These are phyloP conservation scores for Westerdykella ornata DNA, from an alignment of 2,329 filamentous ascomycete species.

Conservation along the genomic window DNA sequence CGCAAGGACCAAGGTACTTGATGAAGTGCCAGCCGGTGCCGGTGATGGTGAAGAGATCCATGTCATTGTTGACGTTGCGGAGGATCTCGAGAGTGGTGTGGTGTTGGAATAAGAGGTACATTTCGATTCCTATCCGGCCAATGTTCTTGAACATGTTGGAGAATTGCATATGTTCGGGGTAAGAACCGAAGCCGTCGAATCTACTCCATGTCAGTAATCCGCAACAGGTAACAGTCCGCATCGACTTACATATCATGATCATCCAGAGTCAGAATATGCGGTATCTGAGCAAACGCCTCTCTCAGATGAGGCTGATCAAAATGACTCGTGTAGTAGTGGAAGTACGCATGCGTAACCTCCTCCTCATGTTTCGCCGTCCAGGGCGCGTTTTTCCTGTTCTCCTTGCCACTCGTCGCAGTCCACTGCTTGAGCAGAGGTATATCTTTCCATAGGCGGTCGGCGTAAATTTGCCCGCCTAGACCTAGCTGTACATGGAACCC, in stretches of 20 bases:
- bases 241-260: slow-evolving; percentile 91
- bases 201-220: slow-evolving; percentile 42
- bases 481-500: slow-evolving; percentile 94
- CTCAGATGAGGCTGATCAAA: slow-evolving; percentile 93
- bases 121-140: slow-evolving; percentile 87
- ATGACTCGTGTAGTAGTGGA: slow-evolving; percentile 97
- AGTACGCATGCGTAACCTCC: slow-evolving; percentile 92
- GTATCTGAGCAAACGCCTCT: slow-evolving; percentile 96
- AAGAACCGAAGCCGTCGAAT: slow-evolving; percentile 95
- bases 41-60: slow-evolving; percentile 91
- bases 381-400: slow-evolving; percentile 78
- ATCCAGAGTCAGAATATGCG: slow-evolving; percentile 85
- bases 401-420: slow-evolving; percentile 86
- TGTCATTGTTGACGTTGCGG: slow-evolving; percentile 78
- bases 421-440: slow-evolving; percentile 90
- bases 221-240: background rate
- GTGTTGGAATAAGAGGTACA: slow-evolving; percentile 98
- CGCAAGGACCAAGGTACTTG: slow-evolving; percentile 87
- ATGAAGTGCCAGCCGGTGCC: slow-evolving; percentile 98
- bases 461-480: slow-evolving; percentile 90
- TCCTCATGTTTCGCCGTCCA: slow-evolving; percentile 96
- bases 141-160: slow-evolving; percentile 98
- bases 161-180: slow-evolving; percentile 96
- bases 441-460: slow-evolving; percentile 92
- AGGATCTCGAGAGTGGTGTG: slow-evolving; percentile 93